Conservation (phyloP, 345 rosid species). For the Rubroshorea leprosula region DNA sequence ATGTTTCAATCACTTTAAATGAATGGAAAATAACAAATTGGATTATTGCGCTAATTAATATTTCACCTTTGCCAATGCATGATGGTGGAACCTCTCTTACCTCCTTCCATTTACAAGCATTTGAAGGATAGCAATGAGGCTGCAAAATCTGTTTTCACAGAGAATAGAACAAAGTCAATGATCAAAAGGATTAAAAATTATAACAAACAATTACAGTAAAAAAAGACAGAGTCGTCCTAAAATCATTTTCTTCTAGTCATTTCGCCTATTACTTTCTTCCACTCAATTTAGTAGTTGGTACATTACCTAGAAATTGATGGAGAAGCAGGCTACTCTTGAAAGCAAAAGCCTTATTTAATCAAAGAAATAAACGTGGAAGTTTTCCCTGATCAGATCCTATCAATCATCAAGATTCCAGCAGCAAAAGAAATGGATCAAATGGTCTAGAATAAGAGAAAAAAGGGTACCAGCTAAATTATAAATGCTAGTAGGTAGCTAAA, state of each 20-base stretch:
- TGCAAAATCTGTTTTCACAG: background rate
- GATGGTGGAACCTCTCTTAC: background rate
- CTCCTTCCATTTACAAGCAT: background rate
- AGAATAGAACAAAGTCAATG: background rate
- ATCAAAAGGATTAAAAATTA: no score
- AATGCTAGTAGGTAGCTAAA: constrained; percentile 8
- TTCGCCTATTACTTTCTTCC: constrained; percentile 10
- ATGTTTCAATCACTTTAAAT: background rate
- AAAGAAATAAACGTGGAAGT: background rate
- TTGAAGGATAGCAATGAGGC: background rate
- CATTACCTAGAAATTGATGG: background rate
- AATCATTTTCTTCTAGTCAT: background rate
- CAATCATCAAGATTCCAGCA: background rate
- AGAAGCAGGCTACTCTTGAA: background rate
- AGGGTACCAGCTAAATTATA: background rate
- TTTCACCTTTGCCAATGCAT: background rate
- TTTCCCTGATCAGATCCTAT: background rate
- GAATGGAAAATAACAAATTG: background rate
- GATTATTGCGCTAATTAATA: background rate
- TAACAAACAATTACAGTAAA: background rate
- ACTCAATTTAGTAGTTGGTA: background rate
- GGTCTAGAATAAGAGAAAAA: background rate
- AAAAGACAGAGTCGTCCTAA: background rate
- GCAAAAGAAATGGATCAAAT: background rate
- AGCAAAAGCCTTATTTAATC: background rate